phyloP scores from a whole-genome alignment of 257 asterid species.

The Nicotiana attenuata region DNA sequence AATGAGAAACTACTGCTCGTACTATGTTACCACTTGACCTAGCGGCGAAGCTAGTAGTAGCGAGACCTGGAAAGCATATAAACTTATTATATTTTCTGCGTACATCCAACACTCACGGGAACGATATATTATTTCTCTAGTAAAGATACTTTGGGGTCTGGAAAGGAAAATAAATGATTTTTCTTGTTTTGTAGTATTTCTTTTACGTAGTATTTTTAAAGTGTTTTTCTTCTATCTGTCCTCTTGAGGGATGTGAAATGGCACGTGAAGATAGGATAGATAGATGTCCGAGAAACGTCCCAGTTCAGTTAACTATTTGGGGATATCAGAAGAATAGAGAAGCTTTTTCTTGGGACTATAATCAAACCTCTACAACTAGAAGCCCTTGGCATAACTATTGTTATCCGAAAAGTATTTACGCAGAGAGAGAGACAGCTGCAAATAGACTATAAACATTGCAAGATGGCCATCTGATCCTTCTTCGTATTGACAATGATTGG shows the following conservation, averaged over 20 bases:
- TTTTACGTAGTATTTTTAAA: not conserved
- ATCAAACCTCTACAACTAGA: not conserved
- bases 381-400: not conserved
- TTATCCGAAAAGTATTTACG: not conserved
- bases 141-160: not conserved
- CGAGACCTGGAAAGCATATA: not conserved
- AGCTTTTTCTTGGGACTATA: constrained; percentile 9
- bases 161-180: not conserved
- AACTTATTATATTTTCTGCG: not conserved
- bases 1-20: not conserved
- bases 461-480: not conserved
- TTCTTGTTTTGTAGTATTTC: not conserved
- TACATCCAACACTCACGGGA: not conserved
- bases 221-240: not conserved
- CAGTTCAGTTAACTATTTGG: not conserved
- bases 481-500: constrained; percentile 5
- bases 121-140: no score
- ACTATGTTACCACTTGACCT: not conserved
- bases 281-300: not conserved
- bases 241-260: constrained; percentile 1
- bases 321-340: not conserved
- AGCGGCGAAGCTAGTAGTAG: not conserved
- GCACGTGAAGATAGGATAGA: constrained; percentile 13
- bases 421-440: not conserved
- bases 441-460: not conserved